Evolutionary conservation across 768 basidiomycete species (phyloP).

Genomic region (Amanita molliuscula): DNA sequence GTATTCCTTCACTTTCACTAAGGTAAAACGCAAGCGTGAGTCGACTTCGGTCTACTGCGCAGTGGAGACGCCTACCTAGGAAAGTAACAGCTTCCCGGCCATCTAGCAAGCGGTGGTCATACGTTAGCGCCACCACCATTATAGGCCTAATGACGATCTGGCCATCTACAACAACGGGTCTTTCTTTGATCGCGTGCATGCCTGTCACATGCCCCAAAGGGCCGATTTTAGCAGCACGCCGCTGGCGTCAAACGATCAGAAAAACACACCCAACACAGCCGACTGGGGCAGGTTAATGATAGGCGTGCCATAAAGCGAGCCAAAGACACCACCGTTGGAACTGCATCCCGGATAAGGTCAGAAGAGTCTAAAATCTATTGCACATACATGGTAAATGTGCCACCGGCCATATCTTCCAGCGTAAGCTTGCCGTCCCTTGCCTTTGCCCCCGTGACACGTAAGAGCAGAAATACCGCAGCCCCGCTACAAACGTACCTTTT

Average conservation of each 20-base stretch:
- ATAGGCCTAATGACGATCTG: constrained; percentile 96
- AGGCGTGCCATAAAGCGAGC: constrained; percentile 94
- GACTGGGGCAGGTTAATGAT: constrained; percentile 97
- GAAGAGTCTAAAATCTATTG: not conserved
- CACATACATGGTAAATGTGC: constrained; percentile 94
- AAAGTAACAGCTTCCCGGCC: constrained; percentile 95
- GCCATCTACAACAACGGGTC: constrained; percentile 83
- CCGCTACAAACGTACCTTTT: constrained; percentile 47
- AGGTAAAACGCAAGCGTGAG: constrained; percentile 1
- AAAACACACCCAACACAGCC: constrained; percentile 69
- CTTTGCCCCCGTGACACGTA: constrained; percentile 20
- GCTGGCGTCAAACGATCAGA: not conserved
- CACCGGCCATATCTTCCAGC: constrained; percentile 98
- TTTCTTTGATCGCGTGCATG: constrained; percentile 94
- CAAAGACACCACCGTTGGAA: constrained; percentile 98
- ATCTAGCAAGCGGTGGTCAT: constrained; percentile 93
- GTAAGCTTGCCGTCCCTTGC: constrained; percentile 88
- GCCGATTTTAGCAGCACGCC: not conserved
- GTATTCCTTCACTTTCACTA: constrained; percentile 88
- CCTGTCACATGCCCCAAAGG: constrained; percentile 25
- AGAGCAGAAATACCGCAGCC: constrained; percentile 3
- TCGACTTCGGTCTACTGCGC: not conserved
- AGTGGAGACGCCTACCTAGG: constrained; percentile 58
- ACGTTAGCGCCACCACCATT: constrained; percentile 91
- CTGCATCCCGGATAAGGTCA: constrained; percentile 25